A percentile compares a stretch with the other conserved stretches of the same genome.
Conservation (phyloP, 208 protist species). For the Trypanosoma caninum region DNA sequence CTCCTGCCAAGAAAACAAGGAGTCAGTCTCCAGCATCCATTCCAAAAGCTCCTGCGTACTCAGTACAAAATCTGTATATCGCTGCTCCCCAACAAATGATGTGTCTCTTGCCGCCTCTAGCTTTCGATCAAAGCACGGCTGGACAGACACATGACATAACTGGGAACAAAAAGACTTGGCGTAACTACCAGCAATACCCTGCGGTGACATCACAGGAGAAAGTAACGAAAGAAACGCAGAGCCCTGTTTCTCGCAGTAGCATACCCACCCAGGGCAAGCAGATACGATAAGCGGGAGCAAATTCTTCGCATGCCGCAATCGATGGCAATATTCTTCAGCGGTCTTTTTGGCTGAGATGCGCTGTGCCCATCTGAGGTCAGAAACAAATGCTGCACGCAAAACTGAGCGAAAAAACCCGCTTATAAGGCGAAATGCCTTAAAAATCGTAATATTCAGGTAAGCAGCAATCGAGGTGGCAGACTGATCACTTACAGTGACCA, state of each 20-base stretch:
- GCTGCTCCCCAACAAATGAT: slow-evolving; percentile 19
- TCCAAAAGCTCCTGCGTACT: slow-evolving; percentile 92
- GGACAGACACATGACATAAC: slow-evolving; percentile 94
- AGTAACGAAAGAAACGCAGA: slow-evolving; percentile 91
- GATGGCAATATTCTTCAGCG: slow-evolving; percentile 72
- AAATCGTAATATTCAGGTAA: slow-evolving; percentile 47
- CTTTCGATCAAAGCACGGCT: slow-evolving; percentile 99
- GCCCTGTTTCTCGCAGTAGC: slow-evolving; percentile 98
- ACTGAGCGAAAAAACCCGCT: slow-evolving; percentile 66
- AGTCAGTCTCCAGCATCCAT: slow-evolving; percentile 69
- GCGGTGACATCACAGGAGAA: slow-evolving; percentile 92
- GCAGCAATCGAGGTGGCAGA: slow-evolving; percentile 89
- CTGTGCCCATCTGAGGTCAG: slow-evolving; percentile 77
- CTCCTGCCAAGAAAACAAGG: slow-evolving; percentile 42
- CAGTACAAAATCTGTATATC: slow-evolving; percentile 96
- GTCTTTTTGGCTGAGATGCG: slow-evolving; percentile 76
- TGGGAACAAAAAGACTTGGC: slow-evolving; percentile 46
- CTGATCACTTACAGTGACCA: slow-evolving; percentile 93
- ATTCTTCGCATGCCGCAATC: slow-evolving; percentile 18
- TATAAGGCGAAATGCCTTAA: slow-evolving; percentile 48
- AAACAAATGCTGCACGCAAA: slow-evolving; percentile 49
- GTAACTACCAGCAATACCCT: slow-evolving; percentile 95
- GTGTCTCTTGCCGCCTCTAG: slow-evolving; percentile 94
- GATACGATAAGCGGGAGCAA: slow-evolving; percentile 93
- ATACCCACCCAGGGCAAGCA: slow-evolving; percentile 97